phyloP scores from a whole-genome alignment of 2,329 filamentous ascomycete genomes.

The Beauveria medogensis region DNA sequence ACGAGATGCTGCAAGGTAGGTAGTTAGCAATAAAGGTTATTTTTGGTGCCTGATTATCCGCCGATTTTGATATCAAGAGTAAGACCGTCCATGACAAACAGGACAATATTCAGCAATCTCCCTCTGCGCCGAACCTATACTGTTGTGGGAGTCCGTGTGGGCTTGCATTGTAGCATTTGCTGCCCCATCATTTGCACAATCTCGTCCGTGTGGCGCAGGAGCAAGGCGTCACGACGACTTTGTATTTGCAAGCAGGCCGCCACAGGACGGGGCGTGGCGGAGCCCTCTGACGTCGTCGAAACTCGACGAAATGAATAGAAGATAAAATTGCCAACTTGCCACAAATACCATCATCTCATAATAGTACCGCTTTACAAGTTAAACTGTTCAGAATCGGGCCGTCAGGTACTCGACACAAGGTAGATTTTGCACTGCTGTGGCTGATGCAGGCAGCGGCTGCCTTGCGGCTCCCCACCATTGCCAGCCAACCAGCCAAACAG shows the following conservation, averaged over 20 bases:
- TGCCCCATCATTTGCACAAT: not conserved
- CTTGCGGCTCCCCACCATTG: no score
- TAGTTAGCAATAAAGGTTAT: no score
- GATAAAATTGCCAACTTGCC: no score
- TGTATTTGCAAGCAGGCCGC: not conserved
- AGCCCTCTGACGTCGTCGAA: not conserved
- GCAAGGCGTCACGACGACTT: not conserved
- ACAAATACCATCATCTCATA: no score
- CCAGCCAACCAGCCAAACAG: not conserved
- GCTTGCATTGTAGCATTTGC: not conserved
- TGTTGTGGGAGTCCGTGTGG: not conserved
- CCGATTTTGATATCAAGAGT: no score
- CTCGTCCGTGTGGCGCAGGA: not conserved
- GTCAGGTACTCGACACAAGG: no score
- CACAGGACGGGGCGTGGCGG: not conserved
- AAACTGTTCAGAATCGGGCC: no score
- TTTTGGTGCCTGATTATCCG: no score
- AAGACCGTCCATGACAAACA: no score
- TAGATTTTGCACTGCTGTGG: no score
- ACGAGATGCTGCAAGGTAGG: not conserved
- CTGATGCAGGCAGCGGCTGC: no score
- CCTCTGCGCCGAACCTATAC: not conserved
- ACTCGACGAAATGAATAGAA: not conserved
- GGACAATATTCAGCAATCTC: not conserved
- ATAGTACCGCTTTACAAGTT: no score